Percentiles rank a stretch among this genome's conserved stretches.
Evolutionary conservation across 495 filamentous ascomycete species (phyloP).

Genomic region (Xylaria nigripes): DNA sequence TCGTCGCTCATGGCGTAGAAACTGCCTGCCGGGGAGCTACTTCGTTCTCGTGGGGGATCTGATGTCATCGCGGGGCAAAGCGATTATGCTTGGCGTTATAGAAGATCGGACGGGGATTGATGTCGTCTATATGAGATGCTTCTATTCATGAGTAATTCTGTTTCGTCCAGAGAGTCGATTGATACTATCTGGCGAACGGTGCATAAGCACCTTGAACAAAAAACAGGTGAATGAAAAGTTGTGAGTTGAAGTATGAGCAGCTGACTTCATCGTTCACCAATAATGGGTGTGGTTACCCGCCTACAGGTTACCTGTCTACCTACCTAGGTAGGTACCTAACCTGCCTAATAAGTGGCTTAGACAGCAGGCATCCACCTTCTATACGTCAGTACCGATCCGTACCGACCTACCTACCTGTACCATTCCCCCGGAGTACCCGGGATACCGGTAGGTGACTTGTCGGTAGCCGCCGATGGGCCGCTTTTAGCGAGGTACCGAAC

Average conservation of each 20-base stretch:
- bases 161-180: not conserved
- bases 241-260: not conserved
- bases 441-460: too few species aligned
- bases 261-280: not conserved
- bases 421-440: too few species aligned
- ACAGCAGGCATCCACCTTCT: too few species aligned
- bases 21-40: slow-evolving; percentile 71
- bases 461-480: too few species aligned
- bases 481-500: too few species aligned
- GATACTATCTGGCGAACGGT: not conserved
- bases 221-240: slow-evolving; percentile 3
- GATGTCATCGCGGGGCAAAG: slow-evolving; percentile 27
- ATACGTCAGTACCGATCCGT: too few species aligned
- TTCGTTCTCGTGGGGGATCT: slow-evolving; percentile 22
- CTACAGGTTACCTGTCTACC: too few species aligned
- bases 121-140: not conserved
- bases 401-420: too few species aligned
- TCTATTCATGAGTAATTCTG: not conserved
- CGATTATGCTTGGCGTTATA: not conserved
- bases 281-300: too few species aligned
- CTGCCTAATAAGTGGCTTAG: too few species aligned
- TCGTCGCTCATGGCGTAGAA: slow-evolving; percentile 97
- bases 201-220: not conserved
- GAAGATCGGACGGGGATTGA: not conserved
- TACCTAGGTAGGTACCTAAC: too few species aligned